Evolutionary conservation across 139 green algal species (phyloP).

Genomic region (Spirogloea muscicola): DNA sequence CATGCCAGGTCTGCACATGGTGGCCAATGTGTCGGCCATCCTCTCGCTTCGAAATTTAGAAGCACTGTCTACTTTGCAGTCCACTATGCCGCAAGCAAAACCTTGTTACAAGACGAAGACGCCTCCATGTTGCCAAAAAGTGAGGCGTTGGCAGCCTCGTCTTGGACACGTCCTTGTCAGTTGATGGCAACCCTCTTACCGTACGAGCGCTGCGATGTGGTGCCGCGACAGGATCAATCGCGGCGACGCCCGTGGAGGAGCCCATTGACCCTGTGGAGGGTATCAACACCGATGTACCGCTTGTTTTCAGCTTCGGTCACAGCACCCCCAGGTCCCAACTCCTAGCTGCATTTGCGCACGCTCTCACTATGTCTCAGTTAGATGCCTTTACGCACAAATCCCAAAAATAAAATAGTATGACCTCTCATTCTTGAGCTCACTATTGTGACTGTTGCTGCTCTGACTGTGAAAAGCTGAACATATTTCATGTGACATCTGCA

Average conservation of each 20-base stretch:
- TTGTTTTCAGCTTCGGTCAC: conserved; percentile 87
- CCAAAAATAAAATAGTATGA: not conserved
- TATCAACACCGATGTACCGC: conserved; percentile 37
- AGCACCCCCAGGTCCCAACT: conserved; percentile 18
- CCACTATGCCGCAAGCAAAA: no score
- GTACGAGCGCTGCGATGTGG: no score
- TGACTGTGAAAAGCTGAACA: not conserved
- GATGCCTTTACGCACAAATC: not conserved
- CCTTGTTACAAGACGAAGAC: no score
- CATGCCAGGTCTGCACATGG: conserved; percentile 75
- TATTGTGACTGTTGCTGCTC: not conserved
- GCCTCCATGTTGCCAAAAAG: no score
- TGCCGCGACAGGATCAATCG: conserved; percentile 78
- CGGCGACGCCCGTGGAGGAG: conserved; percentile 72
- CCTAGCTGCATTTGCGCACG: not conserved
- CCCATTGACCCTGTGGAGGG: conserved; percentile 75
- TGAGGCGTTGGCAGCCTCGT: no score
- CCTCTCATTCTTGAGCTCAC: not conserved
- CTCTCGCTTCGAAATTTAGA: no score
- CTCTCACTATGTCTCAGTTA: not conserved
- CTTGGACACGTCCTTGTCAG: no score
- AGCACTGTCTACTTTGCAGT: no score
- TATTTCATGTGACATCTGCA: not conserved
- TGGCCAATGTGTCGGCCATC: no score
- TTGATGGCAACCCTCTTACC: no score